Percentiles rank a stretch among this genome's conserved stretches.
Conservation (phyloP, 202 grass and related monocot genomes). For the Panicum hallii region DNA sequence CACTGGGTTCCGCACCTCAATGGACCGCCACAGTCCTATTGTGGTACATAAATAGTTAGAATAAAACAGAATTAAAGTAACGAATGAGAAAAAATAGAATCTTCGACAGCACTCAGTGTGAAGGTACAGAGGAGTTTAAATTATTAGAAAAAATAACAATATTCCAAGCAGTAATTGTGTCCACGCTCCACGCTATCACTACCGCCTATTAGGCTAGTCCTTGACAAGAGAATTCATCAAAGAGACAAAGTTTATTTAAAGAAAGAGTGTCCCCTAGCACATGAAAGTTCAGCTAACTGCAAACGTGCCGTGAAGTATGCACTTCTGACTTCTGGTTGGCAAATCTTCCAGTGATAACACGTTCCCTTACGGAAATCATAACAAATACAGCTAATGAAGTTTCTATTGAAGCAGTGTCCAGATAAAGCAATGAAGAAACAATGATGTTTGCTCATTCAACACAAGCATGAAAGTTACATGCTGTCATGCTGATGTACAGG, state of each 20-base stretch:
- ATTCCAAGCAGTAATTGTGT: conserved; percentile 3
- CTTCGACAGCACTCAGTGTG: neutral
- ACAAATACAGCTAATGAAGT: neutral
- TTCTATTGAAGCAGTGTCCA: conserved; percentile 9
- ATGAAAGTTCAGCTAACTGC: conserved; percentile 29
- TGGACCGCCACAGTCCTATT: conserved; percentile 85
- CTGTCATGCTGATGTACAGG: neutral
- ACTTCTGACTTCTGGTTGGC: neutral
- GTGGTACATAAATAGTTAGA: conserved; percentile 46
- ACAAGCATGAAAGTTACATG: conserved; percentile 17
- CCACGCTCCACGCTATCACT: neutral
- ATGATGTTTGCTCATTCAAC: neutral
- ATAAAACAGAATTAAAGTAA: conserved; percentile 23
- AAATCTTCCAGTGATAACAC: neutral
- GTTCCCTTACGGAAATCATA: neutral
- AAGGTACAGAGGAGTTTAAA: conserved; percentile 19
- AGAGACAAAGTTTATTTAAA: conserved; percentile 5
- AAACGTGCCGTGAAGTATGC: conserved; percentile 13
- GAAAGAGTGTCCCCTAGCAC: neutral
- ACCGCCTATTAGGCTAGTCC: neutral
- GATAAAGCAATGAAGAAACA: conserved; percentile 20
- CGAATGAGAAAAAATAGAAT: neutral
- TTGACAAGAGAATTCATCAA: conserved; percentile 21
- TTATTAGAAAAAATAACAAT: conserved; percentile 1
- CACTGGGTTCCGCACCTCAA: conserved; percentile 75